Evolutionary conservation across 495 filamentous ascomycete species (phyloP).

Genomic region (Podospora appendiculata): DNA sequence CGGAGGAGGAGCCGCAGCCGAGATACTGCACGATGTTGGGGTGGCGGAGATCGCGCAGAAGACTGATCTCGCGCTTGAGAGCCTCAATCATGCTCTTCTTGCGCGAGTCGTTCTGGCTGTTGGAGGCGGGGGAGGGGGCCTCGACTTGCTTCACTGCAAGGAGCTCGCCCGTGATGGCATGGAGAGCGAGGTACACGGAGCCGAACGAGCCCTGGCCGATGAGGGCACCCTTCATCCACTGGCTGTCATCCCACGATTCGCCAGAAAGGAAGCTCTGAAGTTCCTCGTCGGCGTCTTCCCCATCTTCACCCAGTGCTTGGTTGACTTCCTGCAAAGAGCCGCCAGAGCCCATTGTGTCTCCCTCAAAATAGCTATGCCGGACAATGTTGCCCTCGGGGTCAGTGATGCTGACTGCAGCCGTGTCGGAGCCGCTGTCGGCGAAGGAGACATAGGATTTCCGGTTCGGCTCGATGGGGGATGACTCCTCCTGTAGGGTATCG

Average conservation of each 20-base stretch:
- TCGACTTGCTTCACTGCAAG: constrained; percentile 99
- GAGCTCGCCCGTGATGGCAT: constrained; percentile 92
- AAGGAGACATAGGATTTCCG: constrained; percentile 96
- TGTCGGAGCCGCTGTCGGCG: constrained; percentile 67
- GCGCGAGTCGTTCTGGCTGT: constrained; percentile 71
- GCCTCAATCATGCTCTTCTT: constrained; percentile 98
- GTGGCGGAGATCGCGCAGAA: constrained; percentile 90
- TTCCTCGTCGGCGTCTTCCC: constrained; percentile 75
- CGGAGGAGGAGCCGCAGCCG: constrained; percentile 81
- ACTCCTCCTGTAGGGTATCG: constrained; percentile 78
- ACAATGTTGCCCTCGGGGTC: constrained; percentile 65
- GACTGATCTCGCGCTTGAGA: constrained; percentile 89
- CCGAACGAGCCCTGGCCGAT: constrained; percentile 98
- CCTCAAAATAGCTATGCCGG: constrained; percentile 77
- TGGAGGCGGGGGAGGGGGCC: constrained; percentile 71
- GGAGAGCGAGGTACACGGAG: constrained; percentile 93
- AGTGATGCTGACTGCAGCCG: constrained; percentile 51
- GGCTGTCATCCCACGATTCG: constrained; percentile 88
- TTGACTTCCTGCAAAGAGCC: constrained; percentile 48
- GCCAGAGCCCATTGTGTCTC: constrained; percentile 61
- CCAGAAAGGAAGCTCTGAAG: constrained; percentile 77
- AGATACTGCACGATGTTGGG: constrained; percentile 98
- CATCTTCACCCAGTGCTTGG: constrained; percentile 72
- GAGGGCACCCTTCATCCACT: constrained; percentile 98
- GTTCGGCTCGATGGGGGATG: constrained; percentile 74